Conservation (phyloP, 352 stramenopile species). For the Elongisporangium anandrum region DNA sequence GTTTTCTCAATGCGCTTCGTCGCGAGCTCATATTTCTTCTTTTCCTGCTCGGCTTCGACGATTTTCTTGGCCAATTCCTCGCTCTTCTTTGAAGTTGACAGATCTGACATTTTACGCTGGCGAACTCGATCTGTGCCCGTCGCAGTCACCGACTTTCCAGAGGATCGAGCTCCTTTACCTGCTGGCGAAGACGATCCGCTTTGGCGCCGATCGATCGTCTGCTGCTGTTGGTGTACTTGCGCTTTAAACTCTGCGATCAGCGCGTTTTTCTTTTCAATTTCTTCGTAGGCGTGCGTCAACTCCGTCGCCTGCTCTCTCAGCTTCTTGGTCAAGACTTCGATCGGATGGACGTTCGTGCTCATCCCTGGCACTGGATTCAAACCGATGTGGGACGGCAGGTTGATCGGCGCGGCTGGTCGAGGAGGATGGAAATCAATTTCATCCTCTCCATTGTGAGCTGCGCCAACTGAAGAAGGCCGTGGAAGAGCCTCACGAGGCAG, state of each 20-base stretch:
- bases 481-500: background rate
- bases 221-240: constrained; percentile 37
- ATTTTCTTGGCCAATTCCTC: constrained; percentile 26
- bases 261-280: constrained; percentile 54
- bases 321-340: constrained; percentile 72
- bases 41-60: constrained; percentile 36
- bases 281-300: constrained; percentile 65
- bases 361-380: constrained; percentile 1
- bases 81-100: constrained; percentile 22
- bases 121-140: background rate
- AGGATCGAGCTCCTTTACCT: background rate
- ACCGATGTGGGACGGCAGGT: background rate
- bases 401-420: background rate
- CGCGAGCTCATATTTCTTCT: constrained; percentile 28
- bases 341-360: constrained; percentile 29
- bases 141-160: background rate
- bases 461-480: background rate
- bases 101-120: background rate
- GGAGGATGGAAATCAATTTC: background rate
- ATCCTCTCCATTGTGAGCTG: background rate
- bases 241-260: constrained; percentile 28
- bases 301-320: constrained; percentile 64
- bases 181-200: constrained; percentile 2
- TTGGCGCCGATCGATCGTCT: constrained; percentile 36
- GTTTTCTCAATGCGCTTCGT: constrained; percentile 33